Percentiles rank a stretch among this genome's conserved stretches.
These are phyloP conservation scores for Syzygium jambos DNA, from an alignment of 345 rosid genomes.

Conservation along the genomic window DNA sequence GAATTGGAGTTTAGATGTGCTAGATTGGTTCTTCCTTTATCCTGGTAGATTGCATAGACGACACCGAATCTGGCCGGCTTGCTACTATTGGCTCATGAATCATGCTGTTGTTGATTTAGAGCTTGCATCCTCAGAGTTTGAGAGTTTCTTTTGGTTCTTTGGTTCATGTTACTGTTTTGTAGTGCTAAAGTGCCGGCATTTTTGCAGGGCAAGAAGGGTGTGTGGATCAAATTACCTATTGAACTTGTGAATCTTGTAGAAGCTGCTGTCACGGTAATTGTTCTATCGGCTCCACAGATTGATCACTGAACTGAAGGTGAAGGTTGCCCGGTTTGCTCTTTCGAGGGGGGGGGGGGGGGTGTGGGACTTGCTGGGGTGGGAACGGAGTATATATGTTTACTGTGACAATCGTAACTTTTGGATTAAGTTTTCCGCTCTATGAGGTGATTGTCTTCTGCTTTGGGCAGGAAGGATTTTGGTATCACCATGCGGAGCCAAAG, in stretches of 20 bases:
- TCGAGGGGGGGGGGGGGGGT: neutral
- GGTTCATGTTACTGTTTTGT: neutral
- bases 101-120: neutral
- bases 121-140: neutral
- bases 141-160: neutral
- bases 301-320: neutral
- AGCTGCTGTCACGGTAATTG: constrained; percentile 58
- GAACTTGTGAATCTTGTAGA: constrained; percentile 58
- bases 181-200: neutral
- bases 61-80: accelerated
- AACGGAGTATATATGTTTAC: neutral
- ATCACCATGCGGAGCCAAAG: constrained; percentile 81
- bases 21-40: neutral
- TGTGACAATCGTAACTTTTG: accelerated
- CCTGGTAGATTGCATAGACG: neutral
- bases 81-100: neutral
- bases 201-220: constrained; percentile 73
- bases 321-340: neutral
- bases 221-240: constrained; percentile 86
- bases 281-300: neutral
- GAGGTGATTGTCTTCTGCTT: neutral
- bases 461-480: constrained; percentile 85
- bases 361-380: neutral
- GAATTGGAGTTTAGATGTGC: neutral
- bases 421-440: neutral